Base-by-base conservation (phyloP, 129 eudicot species). In the Artemisia tridentata region DNA sequence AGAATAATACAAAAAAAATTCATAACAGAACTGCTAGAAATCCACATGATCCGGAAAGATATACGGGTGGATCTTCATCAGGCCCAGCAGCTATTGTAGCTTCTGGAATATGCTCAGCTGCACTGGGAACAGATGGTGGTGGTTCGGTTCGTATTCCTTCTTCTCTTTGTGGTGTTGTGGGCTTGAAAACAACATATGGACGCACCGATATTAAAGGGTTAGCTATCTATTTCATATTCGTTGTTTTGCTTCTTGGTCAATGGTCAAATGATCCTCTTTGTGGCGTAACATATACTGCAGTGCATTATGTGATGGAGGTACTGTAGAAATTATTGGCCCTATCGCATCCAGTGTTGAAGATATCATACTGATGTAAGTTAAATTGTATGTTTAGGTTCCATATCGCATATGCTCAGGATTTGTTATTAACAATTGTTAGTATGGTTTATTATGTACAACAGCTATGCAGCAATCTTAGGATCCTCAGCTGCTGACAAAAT, bases 51-150 rank as follows among this genome's bases (percentile, higher is more conserved):
- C 89, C 80, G 43, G 90, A 84, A 71, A 80, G 97, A 80, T 93
- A 93, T 65, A 93, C 99, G 11, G 99, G 99, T 82, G 99, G 99
- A 71, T 93, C 99, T 77, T 93, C 99, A 59, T 93, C 99, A 3
- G 99, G 99, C 21, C 91, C 99, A 14, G 99, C 97, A 69, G 99
- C 99, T 59, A 82, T 93, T 79, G 97, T 93, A 73, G 92, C 99
- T 74, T 80, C 97, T 53, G 99, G 99, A 72, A 79, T 93, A 45
- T 90, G 97, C 77, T 78, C 96, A 56, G 97, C 96, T 80, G 93
- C 99, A 65, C 68, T 93, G 69, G 99, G 99, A 76, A 93, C 99
- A 70, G 99, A 93, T 67, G 99, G 99, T 27, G 99, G 99, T 90
- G 99, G 99, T 79, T 93, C 99, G 7, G 38, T 93, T 50, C 96